Evolutionary conservation across 2,329 filamentous ascomycete genomes (phyloP).

Genomic region (Alternaria conjuncta): DNA sequence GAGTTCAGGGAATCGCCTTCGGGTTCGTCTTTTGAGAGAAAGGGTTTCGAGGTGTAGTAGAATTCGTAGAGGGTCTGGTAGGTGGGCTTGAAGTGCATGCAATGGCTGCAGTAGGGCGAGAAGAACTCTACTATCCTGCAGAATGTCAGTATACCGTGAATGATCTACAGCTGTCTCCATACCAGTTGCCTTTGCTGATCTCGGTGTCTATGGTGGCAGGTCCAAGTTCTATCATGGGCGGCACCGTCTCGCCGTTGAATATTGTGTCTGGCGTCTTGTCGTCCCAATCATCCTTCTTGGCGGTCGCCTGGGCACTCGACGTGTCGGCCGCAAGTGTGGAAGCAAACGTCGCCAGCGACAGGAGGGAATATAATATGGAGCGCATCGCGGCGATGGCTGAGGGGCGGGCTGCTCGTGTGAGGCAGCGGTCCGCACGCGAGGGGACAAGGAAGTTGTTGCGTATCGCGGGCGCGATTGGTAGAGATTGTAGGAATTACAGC

Average conservation of each 20-base stretch:
- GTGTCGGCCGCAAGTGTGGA: constrained; percentile 33
- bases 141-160: not conserved
- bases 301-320: constrained; percentile 15
- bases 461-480: not conserved
- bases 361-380: constrained; percentile 43
- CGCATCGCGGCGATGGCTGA: constrained; percentile 38
- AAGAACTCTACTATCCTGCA: constrained; percentile 58
- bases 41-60: constrained; percentile 85
- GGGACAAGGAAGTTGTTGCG: not conserved
- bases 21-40: constrained; percentile 56
- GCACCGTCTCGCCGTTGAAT: constrained; percentile 72
- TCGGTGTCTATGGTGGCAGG: constrained; percentile 64
- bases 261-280: constrained; percentile 55
- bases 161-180: constrained; percentile 16
- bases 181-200: constrained; percentile 73
- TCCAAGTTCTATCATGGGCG: constrained; percentile 67
- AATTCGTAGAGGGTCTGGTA: constrained; percentile 96
- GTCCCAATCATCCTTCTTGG: constrained; percentile 34
- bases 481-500: not conserved
- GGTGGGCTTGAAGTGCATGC: constrained; percentile 77
- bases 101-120: constrained; percentile 69
- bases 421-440: constrained; percentile 5
- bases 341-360: constrained; percentile 48
- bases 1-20: constrained; percentile 62
- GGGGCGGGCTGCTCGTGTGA: constrained; percentile 14